Evolutionary conservation across 2,329 filamentous ascomycete genomes (phyloP).

Genomic region (Xylaria arbuscula): DNA sequence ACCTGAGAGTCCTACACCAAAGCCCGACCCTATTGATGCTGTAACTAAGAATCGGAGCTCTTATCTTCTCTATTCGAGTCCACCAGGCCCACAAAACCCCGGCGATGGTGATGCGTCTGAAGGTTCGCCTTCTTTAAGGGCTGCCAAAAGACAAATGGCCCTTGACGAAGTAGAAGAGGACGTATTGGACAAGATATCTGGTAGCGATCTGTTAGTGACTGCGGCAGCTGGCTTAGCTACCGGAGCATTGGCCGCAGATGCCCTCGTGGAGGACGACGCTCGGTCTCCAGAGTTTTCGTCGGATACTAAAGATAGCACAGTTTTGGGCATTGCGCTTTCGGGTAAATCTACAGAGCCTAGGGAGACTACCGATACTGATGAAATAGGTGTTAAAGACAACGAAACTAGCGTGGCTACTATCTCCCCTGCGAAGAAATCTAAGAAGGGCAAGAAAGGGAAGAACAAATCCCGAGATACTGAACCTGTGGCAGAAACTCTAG

Average conservation of each 20-base stretch:
- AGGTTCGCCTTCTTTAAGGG: slow-evolving; percentile 32
- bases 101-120: slow-evolving; percentile 35
- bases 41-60: slow-evolving; percentile 58
- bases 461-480: slow-evolving; percentile 43
- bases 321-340: slow-evolving; percentile 17
- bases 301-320: slow-evolving; percentile 4
- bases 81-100: slow-evolving; percentile 49
- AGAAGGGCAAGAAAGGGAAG: slow-evolving; percentile 57
- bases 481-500: slow-evolving; percentile 10
- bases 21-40: slow-evolving; percentile 55
- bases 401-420: slow-evolving; percentile 21
- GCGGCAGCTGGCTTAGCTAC: slow-evolving; percentile 13
- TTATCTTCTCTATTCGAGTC: slow-evolving; percentile 55
- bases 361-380: slow-evolving; percentile 1
- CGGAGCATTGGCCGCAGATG: slow-evolving; percentile 27
- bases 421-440: slow-evolving; percentile 44
- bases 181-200: slow-evolving; percentile 8
- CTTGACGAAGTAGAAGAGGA: slow-evolving; percentile 26
- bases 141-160: slow-evolving; percentile 23
- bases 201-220: slow-evolving; percentile 2
- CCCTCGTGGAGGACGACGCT: neutral
- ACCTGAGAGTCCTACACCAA: slow-evolving; percentile 34
- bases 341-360: neutral
- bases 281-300: slow-evolving; percentile 4
- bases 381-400: slow-evolving; percentile 28